These are phyloP conservation scores for Kluyveromyces nonfermentans DNA, from an alignment of 805 yeast species.

Conservation along the genomic window DNA sequence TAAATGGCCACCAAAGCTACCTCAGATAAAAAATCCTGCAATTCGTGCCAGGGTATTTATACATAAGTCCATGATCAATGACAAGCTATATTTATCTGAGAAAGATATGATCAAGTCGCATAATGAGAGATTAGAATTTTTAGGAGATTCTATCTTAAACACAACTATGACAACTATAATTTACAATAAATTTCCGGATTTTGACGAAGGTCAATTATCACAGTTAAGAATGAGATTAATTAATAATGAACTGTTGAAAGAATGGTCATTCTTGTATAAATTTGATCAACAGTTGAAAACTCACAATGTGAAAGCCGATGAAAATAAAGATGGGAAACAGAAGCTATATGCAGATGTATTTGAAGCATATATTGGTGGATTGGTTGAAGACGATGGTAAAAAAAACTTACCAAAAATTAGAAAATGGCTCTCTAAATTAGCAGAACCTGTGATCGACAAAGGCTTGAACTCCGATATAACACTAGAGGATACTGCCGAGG, in stretches of 20 bases:
- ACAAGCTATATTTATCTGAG: conserved; percentile 45
- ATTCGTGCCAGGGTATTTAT: conserved; percentile 66
- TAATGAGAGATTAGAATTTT: conserved; percentile 81
- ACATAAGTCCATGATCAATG: conserved; percentile 65
- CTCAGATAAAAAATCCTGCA: conserved; percentile 49
- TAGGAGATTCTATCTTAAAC: conserved; percentile 82
- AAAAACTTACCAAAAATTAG: conserved; percentile 40
- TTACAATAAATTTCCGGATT: conserved; percentile 55
- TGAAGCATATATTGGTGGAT: conserved; percentile 90
- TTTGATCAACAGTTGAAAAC: conserved; percentile 48
- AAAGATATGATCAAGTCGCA: conserved; percentile 52
- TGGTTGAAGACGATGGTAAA: conserved; percentile 44
- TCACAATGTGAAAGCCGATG: conserved; percentile 32
- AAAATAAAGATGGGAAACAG: conserved; percentile 37
- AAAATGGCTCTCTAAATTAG: conserved; percentile 47
- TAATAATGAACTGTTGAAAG: conserved; percentile 59
- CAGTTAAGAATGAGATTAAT: conserved; percentile 60
- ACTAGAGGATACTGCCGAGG: conserved; percentile 26
- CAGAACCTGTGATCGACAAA: conserved; percentile 36
- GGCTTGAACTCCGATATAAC: conserved; percentile 14
- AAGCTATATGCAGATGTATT: conserved; percentile 83
- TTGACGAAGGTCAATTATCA: conserved; percentile 75
- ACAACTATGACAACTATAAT: conserved; percentile 61
- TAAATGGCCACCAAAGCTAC: conserved; percentile 58
- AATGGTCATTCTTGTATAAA: conserved; percentile 62